phyloP scores from a whole-genome alignment of 306 rosid species.

The Glycine tomentella region DNA sequence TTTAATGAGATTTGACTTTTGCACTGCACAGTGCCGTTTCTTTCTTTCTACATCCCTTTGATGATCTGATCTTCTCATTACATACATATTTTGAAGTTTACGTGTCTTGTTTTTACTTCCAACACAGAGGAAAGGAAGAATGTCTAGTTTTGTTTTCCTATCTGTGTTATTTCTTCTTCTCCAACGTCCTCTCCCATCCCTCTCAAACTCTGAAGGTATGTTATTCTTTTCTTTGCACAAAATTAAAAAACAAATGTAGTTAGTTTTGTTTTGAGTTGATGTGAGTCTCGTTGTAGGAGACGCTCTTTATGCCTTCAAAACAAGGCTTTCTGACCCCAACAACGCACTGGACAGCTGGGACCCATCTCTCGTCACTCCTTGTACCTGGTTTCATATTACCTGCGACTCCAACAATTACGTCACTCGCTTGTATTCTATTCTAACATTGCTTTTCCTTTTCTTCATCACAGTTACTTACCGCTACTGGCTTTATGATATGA shows the following conservation, averaged over 20 bases:
- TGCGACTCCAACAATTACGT: slow-evolving; percentile 55
- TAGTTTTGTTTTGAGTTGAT: too few species aligned
- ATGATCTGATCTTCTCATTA: too few species aligned
- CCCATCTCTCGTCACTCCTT: slow-evolving; percentile 92
- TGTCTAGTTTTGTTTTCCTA: slow-evolving; percentile 35
- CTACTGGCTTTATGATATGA: too few species aligned
- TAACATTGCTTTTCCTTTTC: too few species aligned
- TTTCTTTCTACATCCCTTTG: too few species aligned
- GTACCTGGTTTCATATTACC: slow-evolving; percentile 72
- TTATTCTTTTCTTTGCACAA: background rate
- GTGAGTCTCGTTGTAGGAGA: slow-evolving; percentile 54
- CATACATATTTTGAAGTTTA: too few species aligned
- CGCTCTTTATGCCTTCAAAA: slow-evolving; percentile 79
- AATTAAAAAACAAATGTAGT: too few species aligned
- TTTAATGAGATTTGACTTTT: too few species aligned
- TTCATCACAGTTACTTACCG: too few species aligned
- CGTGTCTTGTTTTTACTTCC: too few species aligned
- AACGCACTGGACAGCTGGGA: slow-evolving; percentile 92
- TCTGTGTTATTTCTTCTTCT: slow-evolving; percentile 28
- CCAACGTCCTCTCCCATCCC: slow-evolving; percentile 31
- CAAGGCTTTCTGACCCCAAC: slow-evolving; percentile 68
- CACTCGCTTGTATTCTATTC: too few species aligned
- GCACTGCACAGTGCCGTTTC: too few species aligned
- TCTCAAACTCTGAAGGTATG: slow-evolving; percentile 43
- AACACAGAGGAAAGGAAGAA: background rate